phyloP scores from a whole-genome alignment of 2,329 filamentous ascomycete genomes.

The Exophiala sp. region DNA sequence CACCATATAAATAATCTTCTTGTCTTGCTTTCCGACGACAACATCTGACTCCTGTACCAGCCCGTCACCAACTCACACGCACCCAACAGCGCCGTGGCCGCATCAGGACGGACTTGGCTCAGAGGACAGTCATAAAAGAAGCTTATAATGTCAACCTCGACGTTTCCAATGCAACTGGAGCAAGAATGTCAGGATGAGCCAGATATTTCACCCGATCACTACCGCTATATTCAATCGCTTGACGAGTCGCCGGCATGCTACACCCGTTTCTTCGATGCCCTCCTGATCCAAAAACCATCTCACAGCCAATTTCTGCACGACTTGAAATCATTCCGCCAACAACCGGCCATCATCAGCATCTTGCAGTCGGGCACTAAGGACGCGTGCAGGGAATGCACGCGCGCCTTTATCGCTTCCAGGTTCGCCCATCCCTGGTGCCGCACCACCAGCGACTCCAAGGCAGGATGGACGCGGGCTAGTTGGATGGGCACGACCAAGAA shows the following conservation, averaged over 20 bases:
- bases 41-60: no score
- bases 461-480: conserved; percentile 13
- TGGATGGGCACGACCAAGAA: conserved; percentile 16
- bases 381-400: conserved; percentile 19
- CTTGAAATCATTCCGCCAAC: conserved; percentile 25
- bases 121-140: no score
- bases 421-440: conserved; percentile 29
- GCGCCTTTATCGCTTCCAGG: conserved; percentile 17
- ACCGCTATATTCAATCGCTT: conserved; percentile 24
- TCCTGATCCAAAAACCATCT: conserved; percentile 23
- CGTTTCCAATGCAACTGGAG: neutral
- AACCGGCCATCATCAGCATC: conserved; percentile 17
- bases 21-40: no score
- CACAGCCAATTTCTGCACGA: conserved; percentile 25
- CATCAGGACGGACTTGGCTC: no score
- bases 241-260: conserved; percentile 22
- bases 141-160: neutral
- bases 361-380: conserved; percentile 15
- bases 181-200: neutral
- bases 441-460: conserved; percentile 13
- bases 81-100: no score
- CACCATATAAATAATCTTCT: no score
- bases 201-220: conserved; percentile 11
- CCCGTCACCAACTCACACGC: no score
- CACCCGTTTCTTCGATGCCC: conserved; percentile 25